Evolutionary conservation across 1,139 yeast genomes (phyloP).

Genomic region (Kluyveromyces sp.): DNA sequence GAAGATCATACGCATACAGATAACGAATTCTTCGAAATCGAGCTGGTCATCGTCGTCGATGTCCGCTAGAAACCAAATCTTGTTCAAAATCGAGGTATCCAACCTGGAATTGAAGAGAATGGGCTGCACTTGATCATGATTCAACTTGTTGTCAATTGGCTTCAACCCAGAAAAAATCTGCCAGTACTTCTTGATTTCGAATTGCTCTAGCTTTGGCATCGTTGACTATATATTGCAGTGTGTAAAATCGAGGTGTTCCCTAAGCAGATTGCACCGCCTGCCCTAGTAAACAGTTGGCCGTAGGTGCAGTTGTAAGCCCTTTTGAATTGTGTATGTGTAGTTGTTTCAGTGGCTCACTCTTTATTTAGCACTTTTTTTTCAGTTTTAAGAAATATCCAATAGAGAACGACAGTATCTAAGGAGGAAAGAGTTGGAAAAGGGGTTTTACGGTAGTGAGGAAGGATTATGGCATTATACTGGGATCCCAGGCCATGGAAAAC

Average conservation of each 20-base stretch:
- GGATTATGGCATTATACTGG: too few relatives aligned
- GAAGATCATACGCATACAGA: constrained; percentile 90
- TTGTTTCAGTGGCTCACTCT: too few relatives aligned
- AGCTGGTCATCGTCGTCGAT: constrained; percentile 85
- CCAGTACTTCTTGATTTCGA: constrained; percentile 96
- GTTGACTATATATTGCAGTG: neutral
- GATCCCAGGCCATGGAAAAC: too few relatives aligned
- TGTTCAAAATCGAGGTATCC: constrained; percentile 63
- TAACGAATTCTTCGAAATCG: constrained; percentile 96
- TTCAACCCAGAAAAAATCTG: constrained; percentile 86
- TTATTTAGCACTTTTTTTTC: too few relatives aligned
- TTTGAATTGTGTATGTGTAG: neutral
- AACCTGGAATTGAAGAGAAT: constrained; percentile 86
- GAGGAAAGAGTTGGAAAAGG: too few relatives aligned
- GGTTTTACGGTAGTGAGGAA: too few relatives aligned
- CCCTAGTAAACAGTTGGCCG: too few relatives aligned
- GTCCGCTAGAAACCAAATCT: constrained; percentile 89
- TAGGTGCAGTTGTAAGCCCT: neutral
- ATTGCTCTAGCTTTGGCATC: constrained; percentile 68
- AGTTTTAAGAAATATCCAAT: too few relatives aligned
- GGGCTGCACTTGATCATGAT: constrained; percentile 79
- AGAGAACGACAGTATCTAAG: too few relatives aligned
- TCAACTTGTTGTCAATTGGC: constrained; percentile 69
- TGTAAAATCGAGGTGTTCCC: neutral
- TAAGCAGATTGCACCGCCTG: neutral